Evolutionary conservation across 2,329 filamentous ascomycete genomes (phyloP), one percentile per base, ranked within the genome.

Genomic region (Fusarium xylarioides): DNA sequence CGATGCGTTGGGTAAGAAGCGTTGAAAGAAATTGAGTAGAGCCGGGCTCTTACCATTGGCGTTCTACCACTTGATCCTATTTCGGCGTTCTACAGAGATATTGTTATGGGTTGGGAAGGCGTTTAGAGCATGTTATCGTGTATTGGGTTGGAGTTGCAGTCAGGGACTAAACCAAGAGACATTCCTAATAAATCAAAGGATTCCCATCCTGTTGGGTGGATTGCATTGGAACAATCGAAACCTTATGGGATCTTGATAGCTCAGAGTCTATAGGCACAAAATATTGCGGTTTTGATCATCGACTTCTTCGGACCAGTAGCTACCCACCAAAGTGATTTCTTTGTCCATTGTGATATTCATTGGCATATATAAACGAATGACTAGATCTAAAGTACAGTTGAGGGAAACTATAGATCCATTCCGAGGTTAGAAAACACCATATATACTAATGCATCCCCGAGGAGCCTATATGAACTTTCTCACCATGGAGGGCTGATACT

Each of bases 1-100:
- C n/a, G 82, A 84, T 78, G 80, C 81, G 7, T 46, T 83, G 66
- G 81, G 81, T 30, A 83, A 80, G 79, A 83, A 80, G 72, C 79
- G 79, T 58, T 82, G 70, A 82, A 43, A 30, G 44, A 26, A 37
- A 21, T 44, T 21, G 26, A 28, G n/a, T 21, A 37, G 21, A 21
- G 11, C 16, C 21, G 19, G 54, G 16, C 32, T 19, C 19, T 40
- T 38, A 10, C 18, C 61, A 47, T 44, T 37, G 21, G 53, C 40
- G 32, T 56, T 26, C 54, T 30, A 15, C 19, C 46, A 35, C 47
- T 55, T 47, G 46, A 12, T 57, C 47, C 15, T 38, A 52, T 47
- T 38, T 58, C 26, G 35, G 69, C 46, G 52, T 63, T 68, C 52
- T 61, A 38, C 21, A 57, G 23, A 72, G 34, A 68, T 19, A 69